A percentile compares a stretch with the other conserved stretches of the same genome.
Conservation (phyloP, 2,329 filamentous ascomycete species). For the Dactylellina haptotyla region DNA sequence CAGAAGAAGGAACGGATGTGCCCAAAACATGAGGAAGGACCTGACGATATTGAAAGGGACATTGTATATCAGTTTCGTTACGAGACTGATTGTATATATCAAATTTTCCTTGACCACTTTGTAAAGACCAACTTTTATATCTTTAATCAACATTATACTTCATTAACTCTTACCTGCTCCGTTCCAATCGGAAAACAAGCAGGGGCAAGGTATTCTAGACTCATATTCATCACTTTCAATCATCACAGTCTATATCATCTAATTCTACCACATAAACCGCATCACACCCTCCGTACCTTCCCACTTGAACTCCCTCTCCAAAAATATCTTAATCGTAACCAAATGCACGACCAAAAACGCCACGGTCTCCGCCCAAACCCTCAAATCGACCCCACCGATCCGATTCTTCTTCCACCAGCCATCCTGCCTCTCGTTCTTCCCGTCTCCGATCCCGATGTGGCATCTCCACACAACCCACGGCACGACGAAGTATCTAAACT, state of each 20-base stretch:
- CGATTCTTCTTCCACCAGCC: conserved; percentile 32
- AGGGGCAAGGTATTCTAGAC: too few species aligned
- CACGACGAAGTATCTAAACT: conserved; percentile 94
- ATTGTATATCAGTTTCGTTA: too few species aligned
- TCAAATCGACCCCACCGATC: conserved; percentile 60
- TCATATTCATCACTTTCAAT: not conserved
- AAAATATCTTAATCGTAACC: conserved; percentile 76
- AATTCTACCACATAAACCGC: conserved; percentile 79
- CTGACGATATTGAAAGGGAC: too few species aligned
- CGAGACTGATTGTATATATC: too few species aligned
- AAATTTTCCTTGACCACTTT: too few species aligned
- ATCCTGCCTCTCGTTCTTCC: conserved; percentile 2
- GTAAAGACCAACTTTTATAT: too few species aligned
- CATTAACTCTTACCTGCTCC: too few species aligned
- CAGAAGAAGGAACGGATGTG: not conserved
- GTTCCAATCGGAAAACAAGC: too few species aligned
- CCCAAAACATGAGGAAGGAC: too few species aligned
- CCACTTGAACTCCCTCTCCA: conserved; percentile 76
- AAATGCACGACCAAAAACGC: conserved; percentile 76
- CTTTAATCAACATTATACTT: too few species aligned
- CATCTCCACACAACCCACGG: conserved; percentile 94
- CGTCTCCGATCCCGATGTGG: conserved; percentile 65
- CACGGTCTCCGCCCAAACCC: conserved; percentile 71
- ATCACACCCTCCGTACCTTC: conserved; percentile 69
- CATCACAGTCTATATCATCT: not conserved